A percentile compares a stretch with the other conserved stretches of the same genome.
Conservation (phyloP, 1,139 yeast species). For the Trichomonascaceae sp. region DNA sequence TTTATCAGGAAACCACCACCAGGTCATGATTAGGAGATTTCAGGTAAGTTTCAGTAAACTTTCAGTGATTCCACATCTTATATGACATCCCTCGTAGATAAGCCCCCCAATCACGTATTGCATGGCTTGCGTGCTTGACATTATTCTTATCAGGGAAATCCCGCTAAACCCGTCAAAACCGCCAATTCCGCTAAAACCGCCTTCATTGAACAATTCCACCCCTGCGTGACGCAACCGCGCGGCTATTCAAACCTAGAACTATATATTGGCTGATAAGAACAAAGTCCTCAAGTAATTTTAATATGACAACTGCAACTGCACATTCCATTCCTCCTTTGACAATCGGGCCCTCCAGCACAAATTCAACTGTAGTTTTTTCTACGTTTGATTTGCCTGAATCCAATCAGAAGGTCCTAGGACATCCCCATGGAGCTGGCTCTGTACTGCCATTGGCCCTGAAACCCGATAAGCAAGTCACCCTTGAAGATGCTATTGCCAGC, state of each 20-base stretch:
- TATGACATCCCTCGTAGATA: background rate
- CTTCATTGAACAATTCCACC: background rate
- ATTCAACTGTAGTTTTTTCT: conserved; percentile 5
- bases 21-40: background rate
- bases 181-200: background rate
- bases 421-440: conserved; percentile 11
- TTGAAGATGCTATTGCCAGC: conserved; percentile 10
- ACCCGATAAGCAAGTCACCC: conserved; percentile 5
- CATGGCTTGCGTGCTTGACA: background rate
- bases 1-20: conserved; percentile 10
- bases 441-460: conserved; percentile 13
- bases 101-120: background rate
- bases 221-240: background rate
- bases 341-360: background rate
- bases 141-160: background rate
- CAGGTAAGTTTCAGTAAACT: background rate
- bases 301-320: background rate
- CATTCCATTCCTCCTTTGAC: background rate
- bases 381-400: conserved; percentile 9
- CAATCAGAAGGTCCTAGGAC: conserved; percentile 11
- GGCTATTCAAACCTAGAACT: background rate
- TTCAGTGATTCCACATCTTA: background rate
- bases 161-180: background rate
- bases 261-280: background rate
- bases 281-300: background rate